phyloP scores from a whole-genome alignment of 2,329 filamentous ascomycete genomes.

The Westerdykella sp. region DNA sequence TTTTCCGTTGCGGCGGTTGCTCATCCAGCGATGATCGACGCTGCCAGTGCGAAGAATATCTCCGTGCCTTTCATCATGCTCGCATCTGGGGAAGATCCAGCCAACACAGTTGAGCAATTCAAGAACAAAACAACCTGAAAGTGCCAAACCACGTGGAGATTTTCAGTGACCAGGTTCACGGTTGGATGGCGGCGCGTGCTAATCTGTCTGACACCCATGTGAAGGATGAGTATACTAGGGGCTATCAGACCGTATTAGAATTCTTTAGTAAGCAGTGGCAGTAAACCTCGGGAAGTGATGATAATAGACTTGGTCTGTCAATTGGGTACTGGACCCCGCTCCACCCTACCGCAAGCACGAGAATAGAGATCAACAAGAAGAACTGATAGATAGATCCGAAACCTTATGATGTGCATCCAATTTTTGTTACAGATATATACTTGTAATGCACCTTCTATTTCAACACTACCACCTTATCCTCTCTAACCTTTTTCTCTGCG shows the following conservation, averaged over 20 bases:
- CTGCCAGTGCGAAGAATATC: constrained; percentile 36
- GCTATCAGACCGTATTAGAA: constrained; percentile 37
- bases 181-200: constrained; percentile 31
- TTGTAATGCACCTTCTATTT: too few species aligned
- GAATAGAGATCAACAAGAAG: too few species aligned
- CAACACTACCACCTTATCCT: too few species aligned
- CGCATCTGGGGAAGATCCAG: constrained; percentile 47
- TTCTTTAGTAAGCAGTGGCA: constrained; percentile 43
- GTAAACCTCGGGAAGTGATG: constrained; percentile 3
- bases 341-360: too few species aligned
- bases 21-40: constrained; percentile 22
- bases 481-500: too few species aligned
- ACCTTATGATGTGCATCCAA: too few species aligned
- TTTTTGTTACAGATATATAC: too few species aligned
- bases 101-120: constrained; percentile 40
- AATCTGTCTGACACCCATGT: constrained; percentile 37
- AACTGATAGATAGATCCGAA: too few species aligned
- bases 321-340: too few species aligned
- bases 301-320: too few species aligned
- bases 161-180: constrained; percentile 37
- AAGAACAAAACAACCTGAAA: constrained; percentile 35
- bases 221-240: constrained; percentile 40
- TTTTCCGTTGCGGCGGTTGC: constrained; percentile 51
- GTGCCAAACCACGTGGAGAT: constrained; percentile 37
- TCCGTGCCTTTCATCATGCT: constrained; percentile 48